Base-by-base conservation (phyloP, 805 yeast genomes). In the Zygosaccharomyces bailii region DNA sequence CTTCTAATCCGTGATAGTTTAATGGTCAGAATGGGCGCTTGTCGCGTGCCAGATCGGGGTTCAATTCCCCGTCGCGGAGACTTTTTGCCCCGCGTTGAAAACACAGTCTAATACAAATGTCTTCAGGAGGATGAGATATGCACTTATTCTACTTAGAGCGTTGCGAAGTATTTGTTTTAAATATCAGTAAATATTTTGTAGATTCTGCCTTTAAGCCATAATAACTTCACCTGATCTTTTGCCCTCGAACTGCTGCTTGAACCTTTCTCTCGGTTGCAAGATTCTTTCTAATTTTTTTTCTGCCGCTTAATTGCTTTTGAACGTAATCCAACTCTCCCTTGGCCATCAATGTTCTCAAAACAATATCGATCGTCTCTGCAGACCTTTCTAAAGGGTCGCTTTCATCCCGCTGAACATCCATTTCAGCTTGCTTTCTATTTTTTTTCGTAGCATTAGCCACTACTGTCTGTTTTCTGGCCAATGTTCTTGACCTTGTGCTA, bases 321-420 rank as follows among this genome's bases (percentile, higher is more conserved):
- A 86, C 87, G 59, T 72, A 83, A 1, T 72, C 72, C 32, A 69
- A 67, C 40, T 83, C 82, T 17, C 80, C 86, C 46, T 81, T 78
- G 30, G 89, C 71, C 19, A 89, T 65, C 43, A 91, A 60, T 11
- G 88, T 71, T 39, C 97, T 73, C 48, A 91, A 65, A 5, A 90
- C 71, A 9, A 88, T 73, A 53, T 87, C 87, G 53, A 86, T 90
- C 4, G 76, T 74, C 4, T 61, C 64, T 11, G 65, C 60, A 18
- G 63, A 57, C 31, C 60, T 55, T 20, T 72, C 67, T 1, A 68
- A 57, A 7, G 73, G 76, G 34, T 73, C 73, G 13, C 71, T 65
- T 33, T 68, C 66, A 1, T 74, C 79, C 23, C 70, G 73, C 10
- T 67, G 64, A 9, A 75, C 68, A 16, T 75, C 74, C 11, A 68